These are phyloP conservation scores for Carex pumila DNA, from an alignment of 176 grass and related monocot species.

Conservation along the genomic window DNA sequence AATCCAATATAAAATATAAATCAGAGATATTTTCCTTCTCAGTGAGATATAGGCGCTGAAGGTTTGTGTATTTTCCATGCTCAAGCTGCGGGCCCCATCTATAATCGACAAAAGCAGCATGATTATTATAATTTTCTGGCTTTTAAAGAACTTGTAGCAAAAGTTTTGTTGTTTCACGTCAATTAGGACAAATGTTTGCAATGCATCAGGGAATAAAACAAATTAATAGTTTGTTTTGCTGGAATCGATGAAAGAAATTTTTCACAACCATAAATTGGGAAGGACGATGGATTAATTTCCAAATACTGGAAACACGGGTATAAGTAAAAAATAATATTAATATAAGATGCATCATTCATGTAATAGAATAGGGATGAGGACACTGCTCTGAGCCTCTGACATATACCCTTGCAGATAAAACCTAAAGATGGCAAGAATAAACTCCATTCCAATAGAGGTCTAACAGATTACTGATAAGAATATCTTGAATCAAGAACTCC, in stretches of 20 bases:
- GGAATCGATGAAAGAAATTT: neutral
- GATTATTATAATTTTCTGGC: neutral
- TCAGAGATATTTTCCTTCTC: constrained; percentile 49
- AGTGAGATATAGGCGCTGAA: constrained; percentile 74
- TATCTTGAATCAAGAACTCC: neutral
- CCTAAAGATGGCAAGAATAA: neutral
- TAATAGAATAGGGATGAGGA: neutral
- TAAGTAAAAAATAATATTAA: neutral
- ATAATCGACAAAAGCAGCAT: constrained; percentile 15
- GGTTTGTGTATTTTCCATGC: constrained; percentile 60
- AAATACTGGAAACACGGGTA: neutral
- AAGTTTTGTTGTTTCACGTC: neutral
- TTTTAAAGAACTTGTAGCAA: neutral
- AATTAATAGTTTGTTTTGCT: neutral
- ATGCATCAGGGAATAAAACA: neutral
- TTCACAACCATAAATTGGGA: neutral
- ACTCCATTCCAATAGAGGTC: no score
- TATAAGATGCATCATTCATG: neutral
- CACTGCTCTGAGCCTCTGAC: neutral
- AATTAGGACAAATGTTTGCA: neutral
- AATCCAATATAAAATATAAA: neutral
- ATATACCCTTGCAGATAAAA: neutral
- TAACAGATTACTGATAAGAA: no score
- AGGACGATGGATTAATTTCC: neutral
- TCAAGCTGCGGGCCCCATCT: constrained; percentile 86